Conservation (phyloP, 225 moss, liverwort and hornwort genomes). For the Neckera pumila region DNA sequence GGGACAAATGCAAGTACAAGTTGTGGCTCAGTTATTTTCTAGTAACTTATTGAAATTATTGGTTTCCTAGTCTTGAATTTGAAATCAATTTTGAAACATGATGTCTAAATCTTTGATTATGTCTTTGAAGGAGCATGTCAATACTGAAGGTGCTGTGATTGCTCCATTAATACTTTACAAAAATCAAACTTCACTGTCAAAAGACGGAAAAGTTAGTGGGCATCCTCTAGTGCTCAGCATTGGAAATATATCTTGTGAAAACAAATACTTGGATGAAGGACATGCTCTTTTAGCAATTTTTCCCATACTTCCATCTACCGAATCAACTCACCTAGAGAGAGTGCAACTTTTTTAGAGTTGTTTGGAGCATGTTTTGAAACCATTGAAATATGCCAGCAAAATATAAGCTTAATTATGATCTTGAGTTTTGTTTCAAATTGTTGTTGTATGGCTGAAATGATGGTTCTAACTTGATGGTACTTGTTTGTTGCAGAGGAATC, state of each 20-base stretch:
- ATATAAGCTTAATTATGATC: not conserved
- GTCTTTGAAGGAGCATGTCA: not conserved
- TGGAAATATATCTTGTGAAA: not conserved
- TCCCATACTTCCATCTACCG: too few relatives aligned
- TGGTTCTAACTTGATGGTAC: not conserved
- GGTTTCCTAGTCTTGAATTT: not conserved
- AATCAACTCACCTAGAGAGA: too few relatives aligned
- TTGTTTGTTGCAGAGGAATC: too few relatives aligned
- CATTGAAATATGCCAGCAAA: too few relatives aligned
- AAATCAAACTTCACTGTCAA: fast-evolving
- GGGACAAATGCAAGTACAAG: not conserved
- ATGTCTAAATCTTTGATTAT: not conserved
- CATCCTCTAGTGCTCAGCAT: not conserved
- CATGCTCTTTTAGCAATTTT: too few relatives aligned
- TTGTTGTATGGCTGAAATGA: not conserved
- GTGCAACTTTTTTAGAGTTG: too few relatives aligned
- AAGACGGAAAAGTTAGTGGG: not conserved
- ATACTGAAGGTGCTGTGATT: not conserved
- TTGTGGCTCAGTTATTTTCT: not conserved
- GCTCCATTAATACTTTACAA: not conserved
- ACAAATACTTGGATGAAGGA: too few relatives aligned
- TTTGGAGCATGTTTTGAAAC: too few relatives aligned
- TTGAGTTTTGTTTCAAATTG: not conserved
- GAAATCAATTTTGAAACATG: not conserved
- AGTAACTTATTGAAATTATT: not conserved